Base-by-base conservation (phyloP, 768 basidiomycete species). In the Mycena belliarum region DNA sequence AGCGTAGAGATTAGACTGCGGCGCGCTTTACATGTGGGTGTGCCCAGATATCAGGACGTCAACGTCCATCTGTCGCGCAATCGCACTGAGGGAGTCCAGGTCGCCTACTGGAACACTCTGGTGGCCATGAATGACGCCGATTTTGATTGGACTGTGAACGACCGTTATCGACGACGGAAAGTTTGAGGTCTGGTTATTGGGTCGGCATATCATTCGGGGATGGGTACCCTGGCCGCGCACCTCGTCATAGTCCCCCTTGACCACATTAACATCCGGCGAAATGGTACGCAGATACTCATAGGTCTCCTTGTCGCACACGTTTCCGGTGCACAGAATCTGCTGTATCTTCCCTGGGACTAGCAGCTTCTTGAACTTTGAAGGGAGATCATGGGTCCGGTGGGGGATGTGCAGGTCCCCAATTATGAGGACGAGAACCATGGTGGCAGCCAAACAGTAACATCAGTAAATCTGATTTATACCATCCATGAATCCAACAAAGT, bases 341-440 rank as follows among this genome's bases (percentile, higher is more conserved):
- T 95, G 93, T 43, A 99, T 98, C 73, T 99, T 99, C 21, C 97
- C 97, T 20, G 91, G 91, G 6, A 93, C 88, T 50, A 99, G 80
- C 1, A 98, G 87, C 69, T 98, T 97, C 78, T 96, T 95, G 77
- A 99, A 99, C 75, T 98, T 98, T 15, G 86, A 78, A 0, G 97
- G 95, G 10, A 99, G 83, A 68, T 97, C 97, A 70, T 97, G 93
- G 10, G 77, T 79, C 42, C 92, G 78, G 70, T 93, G 89, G 1
- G 97, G 97, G 68, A 98, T 98, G 72, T 98, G 95, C 21, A 98
- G 83, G 79, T 99, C 97, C 49, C 96, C 96, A 63, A 98, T 93
- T 67, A 97, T 86, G 55, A 98, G 90, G 40, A 99, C 96, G 63
- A 98, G 89, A 49, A 94, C 90, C 87, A 96, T 93, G 57, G 52